Evolutionary conservation across 1,284 basidiomycete species (phyloP).

Genomic region (Austroboletus niveus): DNA sequence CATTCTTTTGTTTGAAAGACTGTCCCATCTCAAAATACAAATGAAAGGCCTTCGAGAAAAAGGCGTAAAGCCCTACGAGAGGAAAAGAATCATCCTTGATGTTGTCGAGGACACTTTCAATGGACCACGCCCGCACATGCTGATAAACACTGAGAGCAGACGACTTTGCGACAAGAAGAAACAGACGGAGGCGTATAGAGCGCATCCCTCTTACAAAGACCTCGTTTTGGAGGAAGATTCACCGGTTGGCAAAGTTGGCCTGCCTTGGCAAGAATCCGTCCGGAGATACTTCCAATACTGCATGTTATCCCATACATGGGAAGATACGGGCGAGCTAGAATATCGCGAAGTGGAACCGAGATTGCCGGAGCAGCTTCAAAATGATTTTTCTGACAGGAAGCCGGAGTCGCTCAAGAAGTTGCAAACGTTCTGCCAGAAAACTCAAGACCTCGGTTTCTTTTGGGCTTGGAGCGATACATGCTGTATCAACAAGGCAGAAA

Average conservation of each 20-base stretch:
- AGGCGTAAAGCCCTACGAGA: neutral
- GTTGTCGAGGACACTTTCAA: neutral
- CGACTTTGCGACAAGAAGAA: slow-evolving; percentile 1
- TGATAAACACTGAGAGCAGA: slow-evolving; percentile 8
- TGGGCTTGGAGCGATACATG: slow-evolving; percentile 10
- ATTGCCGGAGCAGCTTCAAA: neutral
- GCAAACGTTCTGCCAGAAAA: slow-evolving; percentile 6
- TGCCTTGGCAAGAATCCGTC: neutral
- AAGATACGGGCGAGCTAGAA: slow-evolving; percentile 1
- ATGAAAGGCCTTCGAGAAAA: neutral
- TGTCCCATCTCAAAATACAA: neutral
- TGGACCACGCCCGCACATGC: slow-evolving; percentile 1
- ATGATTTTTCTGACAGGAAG: neutral
- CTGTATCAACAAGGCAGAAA: slow-evolving; percentile 3
- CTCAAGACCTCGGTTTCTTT: slow-evolving; percentile 1
- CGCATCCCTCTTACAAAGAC: neutral
- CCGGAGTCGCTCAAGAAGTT: slow-evolving; percentile 1
- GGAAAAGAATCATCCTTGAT: neutral
- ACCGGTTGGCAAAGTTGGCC: neutral
- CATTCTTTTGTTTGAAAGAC: neutral
- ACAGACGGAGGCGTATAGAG: slow-evolving; percentile 2
- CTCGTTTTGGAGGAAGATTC: slow-evolving; percentile 1
- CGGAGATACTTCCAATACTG: slow-evolving; percentile 3
- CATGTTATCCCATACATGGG: slow-evolving; percentile 10
- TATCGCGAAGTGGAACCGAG: slow-evolving; percentile 1